A percentile compares a stretch with the other conserved stretches of the same genome.
Conservation (phyloP, 2,329 filamentous ascomycete genomes). For the Aschersonia sp. region DNA sequence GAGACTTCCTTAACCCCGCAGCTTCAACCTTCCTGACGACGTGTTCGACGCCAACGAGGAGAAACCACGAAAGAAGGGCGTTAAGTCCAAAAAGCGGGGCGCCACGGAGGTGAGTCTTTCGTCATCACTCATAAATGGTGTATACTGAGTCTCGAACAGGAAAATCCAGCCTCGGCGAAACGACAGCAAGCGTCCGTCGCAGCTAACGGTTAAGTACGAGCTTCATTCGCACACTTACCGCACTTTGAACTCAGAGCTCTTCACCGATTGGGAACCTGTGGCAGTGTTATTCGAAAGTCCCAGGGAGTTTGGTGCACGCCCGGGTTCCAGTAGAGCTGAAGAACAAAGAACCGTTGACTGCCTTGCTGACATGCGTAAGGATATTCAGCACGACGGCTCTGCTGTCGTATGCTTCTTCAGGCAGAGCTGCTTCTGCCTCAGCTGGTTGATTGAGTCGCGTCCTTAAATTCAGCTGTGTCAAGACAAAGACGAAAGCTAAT, state of each 20-base stretch:
- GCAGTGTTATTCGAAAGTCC: too few relatives aligned
- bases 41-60: constrained; percentile 72
- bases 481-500: too few relatives aligned
- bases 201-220: constrained; percentile 18
- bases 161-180: constrained; percentile 23
- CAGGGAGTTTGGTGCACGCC: too few relatives aligned
- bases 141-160: constrained; percentile 16
- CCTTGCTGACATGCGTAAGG: constrained; percentile 3
- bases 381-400: constrained; percentile 2
- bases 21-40: constrained; percentile 77
- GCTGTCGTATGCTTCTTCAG: neutral
- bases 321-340: too few relatives aligned
- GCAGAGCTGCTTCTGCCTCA: too few relatives aligned
- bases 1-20: constrained; percentile 21
- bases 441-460: too few relatives aligned
- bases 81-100: constrained; percentile 33
- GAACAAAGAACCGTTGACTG: neutral
- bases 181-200: constrained; percentile 26
- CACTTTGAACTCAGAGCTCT: neutral
- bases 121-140: constrained; percentile 2
- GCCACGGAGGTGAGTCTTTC: constrained; percentile 27
- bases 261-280: too few relatives aligned
- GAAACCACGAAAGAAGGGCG: constrained; percentile 46
- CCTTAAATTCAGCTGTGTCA: too few relatives aligned
- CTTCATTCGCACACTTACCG: neutral